phyloP scores from a whole-genome alignment of 768 basidiomycete genomes.

The Arthromyces matolae region DNA sequence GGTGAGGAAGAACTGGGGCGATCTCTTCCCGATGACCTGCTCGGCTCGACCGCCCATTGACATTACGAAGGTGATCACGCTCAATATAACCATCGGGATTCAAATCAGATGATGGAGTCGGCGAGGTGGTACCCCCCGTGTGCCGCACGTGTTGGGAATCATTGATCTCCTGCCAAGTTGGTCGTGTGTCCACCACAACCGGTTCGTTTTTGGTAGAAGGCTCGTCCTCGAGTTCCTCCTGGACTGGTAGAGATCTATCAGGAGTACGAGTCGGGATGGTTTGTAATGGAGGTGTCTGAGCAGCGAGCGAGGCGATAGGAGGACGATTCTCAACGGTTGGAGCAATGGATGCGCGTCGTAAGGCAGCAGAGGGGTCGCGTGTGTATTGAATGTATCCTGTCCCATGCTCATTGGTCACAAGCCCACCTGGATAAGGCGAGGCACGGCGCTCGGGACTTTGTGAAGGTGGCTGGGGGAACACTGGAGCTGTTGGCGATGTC shows the following conservation, averaged over 20 bases:
- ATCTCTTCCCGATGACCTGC: conserved; percentile 39
- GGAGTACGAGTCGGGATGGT: conserved; percentile 53
- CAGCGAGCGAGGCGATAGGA: conserved; percentile 34
- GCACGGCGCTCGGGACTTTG: conserved; percentile 52
- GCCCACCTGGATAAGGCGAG: conserved; percentile 49
- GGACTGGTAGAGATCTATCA: conserved; percentile 71
- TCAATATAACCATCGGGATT: conserved; percentile 36
- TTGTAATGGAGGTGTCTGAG: conserved; percentile 56
- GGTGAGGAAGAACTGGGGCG: conserved; percentile 45
- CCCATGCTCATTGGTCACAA: conserved; percentile 43
- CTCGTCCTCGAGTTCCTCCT: conserved; percentile 75
- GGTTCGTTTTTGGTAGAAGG: conserved; percentile 30
- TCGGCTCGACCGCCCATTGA: conserved; percentile 35
- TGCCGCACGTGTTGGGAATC: conserved; percentile 29
- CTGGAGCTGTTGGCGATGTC: conserved; percentile 31
- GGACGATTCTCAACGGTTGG: conserved; percentile 24
- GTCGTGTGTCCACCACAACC: conserved; percentile 19
- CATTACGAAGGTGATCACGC: conserved; percentile 27
- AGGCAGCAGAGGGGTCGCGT: conserved; percentile 40
- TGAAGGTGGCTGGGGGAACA: conserved; percentile 35
- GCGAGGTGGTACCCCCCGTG: conserved; percentile 38
- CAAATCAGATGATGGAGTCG: conserved; percentile 53
- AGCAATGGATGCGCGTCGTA: conserved; percentile 25
- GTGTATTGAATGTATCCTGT: conserved; percentile 46
- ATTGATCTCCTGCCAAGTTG: conserved; percentile 27